Evolutionary conservation across 805 yeast genomes (phyloP).

Genomic region (Helenozyma rhizophorensis): DNA sequence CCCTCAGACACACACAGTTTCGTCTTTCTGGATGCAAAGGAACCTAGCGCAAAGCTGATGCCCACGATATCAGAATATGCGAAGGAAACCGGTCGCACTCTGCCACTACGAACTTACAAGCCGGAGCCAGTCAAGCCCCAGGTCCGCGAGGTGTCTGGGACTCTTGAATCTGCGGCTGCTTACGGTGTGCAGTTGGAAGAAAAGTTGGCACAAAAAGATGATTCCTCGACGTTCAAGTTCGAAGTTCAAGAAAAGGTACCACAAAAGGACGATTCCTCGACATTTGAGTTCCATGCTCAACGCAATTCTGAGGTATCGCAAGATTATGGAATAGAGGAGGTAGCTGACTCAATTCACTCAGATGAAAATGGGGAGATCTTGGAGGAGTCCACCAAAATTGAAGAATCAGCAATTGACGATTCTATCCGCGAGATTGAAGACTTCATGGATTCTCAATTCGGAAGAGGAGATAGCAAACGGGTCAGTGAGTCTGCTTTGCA

Average conservation of each 20-base stretch:
- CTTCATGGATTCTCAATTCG: constrained; percentile 33
- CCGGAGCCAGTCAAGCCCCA: constrained; percentile 4
- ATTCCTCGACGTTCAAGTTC: constrained; percentile 6
- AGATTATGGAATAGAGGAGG: constrained; percentile 36
- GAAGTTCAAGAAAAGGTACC: constrained; percentile 10
- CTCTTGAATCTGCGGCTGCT: constrained; percentile 25
- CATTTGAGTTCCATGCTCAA: constrained; percentile 7
- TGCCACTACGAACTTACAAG: constrained; percentile 21
- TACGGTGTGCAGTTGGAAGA: constrained; percentile 22
- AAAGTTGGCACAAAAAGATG: constrained; percentile 9
- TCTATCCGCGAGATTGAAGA: constrained; percentile 39
- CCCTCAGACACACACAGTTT: constrained; percentile 14
- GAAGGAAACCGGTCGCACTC: constrained; percentile 15
- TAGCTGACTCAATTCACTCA: no score
- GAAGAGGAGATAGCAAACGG: constrained; percentile 1
- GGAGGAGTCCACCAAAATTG: constrained; percentile 15
- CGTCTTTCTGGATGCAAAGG: constrained; percentile 8
- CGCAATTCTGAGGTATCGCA: constrained; percentile 17
- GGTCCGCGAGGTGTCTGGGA: constrained; percentile 19
- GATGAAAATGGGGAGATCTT: constrained; percentile 4
- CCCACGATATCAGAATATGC: constrained; percentile 22
- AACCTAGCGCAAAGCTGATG: constrained; percentile 7
- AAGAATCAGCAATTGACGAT: constrained; percentile 21
- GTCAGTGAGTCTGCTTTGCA: not conserved
- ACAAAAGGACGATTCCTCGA: constrained; percentile 1